Evolutionary conservation across 2,329 filamentous ascomycete species (phyloP), one percentile per base, ranked within the genome.

Genomic region (Stagonosporopsis cucurbitacearum): DNA sequence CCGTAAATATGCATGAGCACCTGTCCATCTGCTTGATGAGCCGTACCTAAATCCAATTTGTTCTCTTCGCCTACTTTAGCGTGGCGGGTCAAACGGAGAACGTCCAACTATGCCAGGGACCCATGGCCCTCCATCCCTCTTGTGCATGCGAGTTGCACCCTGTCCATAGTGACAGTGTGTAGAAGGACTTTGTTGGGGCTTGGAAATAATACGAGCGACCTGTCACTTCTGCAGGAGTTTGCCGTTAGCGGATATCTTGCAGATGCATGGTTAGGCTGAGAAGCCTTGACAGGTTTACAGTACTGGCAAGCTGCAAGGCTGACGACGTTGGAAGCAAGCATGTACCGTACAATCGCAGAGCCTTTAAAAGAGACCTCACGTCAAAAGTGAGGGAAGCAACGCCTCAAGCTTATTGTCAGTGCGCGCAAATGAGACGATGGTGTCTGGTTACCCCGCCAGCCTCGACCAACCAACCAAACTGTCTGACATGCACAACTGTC

Each of bases 131-230:
- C 9, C 6, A 26, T n/a, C 25, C 20, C 19, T 47, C 9, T 37
- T 6, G 49, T 35, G 45, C 33, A 44, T 20, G 20, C 15, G 40
- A 20, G 20, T 44, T 9, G 17, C 11, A 30, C 22, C 33, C 22
- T 9, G 28, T 41, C 25, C 26, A n/a, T n/a, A n/a, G n/a, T n/a
- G n/a, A n/a, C n/a, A n/a, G n/a, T n/a, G n/a, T n/a, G n/a, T n/a
- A 30, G 28, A 15, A 35, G 41, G 33, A 45, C 26, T 9, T 32
- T 33, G 17, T 35, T 22, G 28, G 26, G 11, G n/a, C n/a, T n/a
- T n/a, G n/a, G n/a, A n/a, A n/a, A n/a, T n/a, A 54, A 26, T 28
- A 32, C 39, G 15, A 20, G 45, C 45, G 32, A 49, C 20, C 45
- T 20, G 45, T 20, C n/a, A 30, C 15, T 11, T 6, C 17, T 4